phyloP scores from a whole-genome alignment of 495 filamentous ascomycete genomes.

The Talaromyces nanjingensis region DNA sequence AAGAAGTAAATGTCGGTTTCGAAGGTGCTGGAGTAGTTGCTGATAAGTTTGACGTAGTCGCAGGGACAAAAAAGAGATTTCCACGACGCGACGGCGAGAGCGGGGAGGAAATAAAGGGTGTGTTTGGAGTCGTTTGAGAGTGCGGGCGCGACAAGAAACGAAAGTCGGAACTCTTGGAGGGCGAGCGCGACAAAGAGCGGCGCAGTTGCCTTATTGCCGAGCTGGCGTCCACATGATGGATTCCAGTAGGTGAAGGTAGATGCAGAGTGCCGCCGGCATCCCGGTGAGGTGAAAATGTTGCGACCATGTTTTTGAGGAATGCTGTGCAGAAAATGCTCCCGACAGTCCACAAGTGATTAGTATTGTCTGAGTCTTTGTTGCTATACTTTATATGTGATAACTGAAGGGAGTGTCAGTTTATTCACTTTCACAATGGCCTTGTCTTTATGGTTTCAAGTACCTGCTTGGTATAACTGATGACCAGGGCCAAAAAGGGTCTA shows the following conservation, averaged over 20 bases:
- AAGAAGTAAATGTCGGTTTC: slow-evolving; percentile 15
- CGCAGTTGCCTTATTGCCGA: slow-evolving; percentile 70
- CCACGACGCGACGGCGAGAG: slow-evolving; percentile 43
- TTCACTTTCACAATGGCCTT: not conserved
- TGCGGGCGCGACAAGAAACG: slow-evolving; percentile 51
- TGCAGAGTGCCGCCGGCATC: slow-evolving; percentile 73
- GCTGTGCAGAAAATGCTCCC: not conserved
- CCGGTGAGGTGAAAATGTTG: slow-evolving; percentile 47
- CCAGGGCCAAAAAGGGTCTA: not conserved
- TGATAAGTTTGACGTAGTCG: slow-evolving; percentile 25
- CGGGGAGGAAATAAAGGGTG: slow-evolving; percentile 42
- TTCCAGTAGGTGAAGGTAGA: slow-evolving; percentile 73
- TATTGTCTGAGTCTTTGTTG: not conserved
- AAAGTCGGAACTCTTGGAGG: slow-evolving; percentile 68
- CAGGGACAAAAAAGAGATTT: slow-evolving; percentile 40
- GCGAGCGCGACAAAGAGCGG: slow-evolving; percentile 79
- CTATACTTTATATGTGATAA: not conserved
- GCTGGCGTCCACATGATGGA: slow-evolving; percentile 70
- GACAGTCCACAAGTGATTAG: not conserved
- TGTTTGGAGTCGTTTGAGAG: slow-evolving; percentile 41
- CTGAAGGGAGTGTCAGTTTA: not conserved
- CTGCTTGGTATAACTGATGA: not conserved
- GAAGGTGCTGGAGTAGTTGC: slow-evolving; percentile 4
- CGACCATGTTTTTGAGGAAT: slow-evolving; percentile 33
- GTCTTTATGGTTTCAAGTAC: not conserved